Evolutionary conservation across 192 early-diverging fungal genomes (phyloP).

Genomic region (Coemansia aciculifera): DNA sequence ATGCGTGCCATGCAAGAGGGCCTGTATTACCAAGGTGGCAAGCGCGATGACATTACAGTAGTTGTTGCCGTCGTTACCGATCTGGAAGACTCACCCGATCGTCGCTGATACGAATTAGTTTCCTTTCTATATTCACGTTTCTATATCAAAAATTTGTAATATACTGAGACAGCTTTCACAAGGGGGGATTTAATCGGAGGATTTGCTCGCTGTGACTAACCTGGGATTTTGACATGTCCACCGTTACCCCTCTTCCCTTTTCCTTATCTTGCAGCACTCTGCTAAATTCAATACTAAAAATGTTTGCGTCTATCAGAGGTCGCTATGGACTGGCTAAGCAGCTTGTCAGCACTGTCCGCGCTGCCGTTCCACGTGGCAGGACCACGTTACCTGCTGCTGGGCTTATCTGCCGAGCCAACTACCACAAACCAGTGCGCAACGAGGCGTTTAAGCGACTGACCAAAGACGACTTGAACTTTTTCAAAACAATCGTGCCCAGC

Average conservation of each 20-base stretch:
- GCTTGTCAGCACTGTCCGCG: neutral
- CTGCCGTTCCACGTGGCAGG: neutral
- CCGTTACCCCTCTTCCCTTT: neutral
- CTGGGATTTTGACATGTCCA: neutral
- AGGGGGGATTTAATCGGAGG: neutral
- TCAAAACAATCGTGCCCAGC: conserved; percentile 56
- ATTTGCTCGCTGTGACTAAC: neutral
- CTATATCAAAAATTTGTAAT: neutral
- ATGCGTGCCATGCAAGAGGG: conserved; percentile 92
- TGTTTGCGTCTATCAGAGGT: conserved; percentile 23
- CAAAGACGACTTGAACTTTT: conserved; percentile 61
- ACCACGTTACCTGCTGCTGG: neutral
- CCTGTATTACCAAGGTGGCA: conserved; percentile 90
- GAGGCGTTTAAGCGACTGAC: conserved; percentile 54
- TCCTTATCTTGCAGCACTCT: neutral
- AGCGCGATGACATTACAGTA: conserved; percentile 93
- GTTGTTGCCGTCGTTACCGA: conserved; percentile 82
- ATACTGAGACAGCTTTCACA: neutral
- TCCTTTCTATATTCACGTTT: neutral
- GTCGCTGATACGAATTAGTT: conserved; percentile 44
- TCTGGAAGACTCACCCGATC: conserved; percentile 70
- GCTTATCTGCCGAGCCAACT: neutral
- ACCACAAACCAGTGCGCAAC: conserved; percentile 39
- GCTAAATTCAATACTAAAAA: neutral
- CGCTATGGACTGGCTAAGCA: conserved; percentile 1